Base-by-base conservation (phyloP, 768 basidiomycete genomes). In the Naganishia onofrii region DNA sequence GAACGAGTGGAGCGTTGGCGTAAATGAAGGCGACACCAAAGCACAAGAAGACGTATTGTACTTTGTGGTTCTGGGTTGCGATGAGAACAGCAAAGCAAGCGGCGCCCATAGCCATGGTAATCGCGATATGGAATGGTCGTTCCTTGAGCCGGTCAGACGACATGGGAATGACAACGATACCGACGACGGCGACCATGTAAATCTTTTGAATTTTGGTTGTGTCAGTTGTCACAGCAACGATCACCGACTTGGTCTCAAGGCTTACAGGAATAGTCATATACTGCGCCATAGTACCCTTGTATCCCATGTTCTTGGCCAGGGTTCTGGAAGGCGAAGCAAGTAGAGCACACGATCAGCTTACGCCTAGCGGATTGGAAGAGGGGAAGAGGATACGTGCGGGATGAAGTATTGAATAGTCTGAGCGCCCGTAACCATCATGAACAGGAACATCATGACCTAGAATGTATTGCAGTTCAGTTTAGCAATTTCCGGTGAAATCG, bases 31-130 rank as follows among this genome's bases (percentile, higher is more conserved):
- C 80, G 31, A 81, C 74, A 55, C 77, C 79, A 68, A 82, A 71
- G 72, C 80, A 79, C 23, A 81, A 66, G 74, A 81, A 81, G 63
- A 76, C 81, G 73, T 81, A 79, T 69, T 78, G 74, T 17, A 76
- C 73, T 26, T 71, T 69, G 55, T 71, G 71, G 44, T 74, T 75
- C 34, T 74, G 65, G 51, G 58, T 67, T 19, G 70, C 71, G 31
- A 71, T 66, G 54, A 76, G 67, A 54, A 80, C 72, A 60, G 75
- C 77, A 69, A 82, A 81, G 63, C 75, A 79, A n/a, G 78, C 51
- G 10, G 69, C 68, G 5, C 74, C 76, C n/a, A 74, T 7, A 0
- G 48, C 28, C 26, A 74, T 71, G 3, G 75, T 73, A 8, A 72
- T 48, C 3, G 73, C 67, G 71, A 80, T 76, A 66, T 78, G 77